Percentiles rank a stretch among this genome's conserved stretches.
phyloP scores from a whole-genome alignment of 306 rosid genomes.

The Ziziphus jujuba region DNA sequence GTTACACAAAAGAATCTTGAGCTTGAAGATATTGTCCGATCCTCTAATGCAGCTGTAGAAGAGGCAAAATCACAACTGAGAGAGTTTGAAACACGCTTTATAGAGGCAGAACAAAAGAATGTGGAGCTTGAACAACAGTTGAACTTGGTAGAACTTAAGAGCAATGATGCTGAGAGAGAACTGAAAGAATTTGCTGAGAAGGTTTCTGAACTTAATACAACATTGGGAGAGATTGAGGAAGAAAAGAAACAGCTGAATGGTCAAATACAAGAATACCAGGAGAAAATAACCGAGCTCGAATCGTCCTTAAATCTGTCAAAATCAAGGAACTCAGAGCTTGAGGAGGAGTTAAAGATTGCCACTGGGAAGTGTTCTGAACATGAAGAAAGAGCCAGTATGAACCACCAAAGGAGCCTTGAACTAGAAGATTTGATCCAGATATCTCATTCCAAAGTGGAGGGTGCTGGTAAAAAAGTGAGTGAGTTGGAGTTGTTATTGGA shows the following conservation, averaged over 20 bases:
- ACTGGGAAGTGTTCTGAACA: slow-evolving; percentile 61
- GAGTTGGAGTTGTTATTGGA: slow-evolving; percentile 86
- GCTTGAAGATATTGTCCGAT: slow-evolving; percentile 61
- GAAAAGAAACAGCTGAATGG: slow-evolving; percentile 53
- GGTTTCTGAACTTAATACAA: slow-evolving; percentile 51
- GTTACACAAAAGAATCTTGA: slow-evolving; percentile 66
- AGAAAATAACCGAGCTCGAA: slow-evolving; percentile 63
- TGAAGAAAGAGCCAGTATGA: slow-evolving; percentile 67
- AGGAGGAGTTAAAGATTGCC: slow-evolving; percentile 67
- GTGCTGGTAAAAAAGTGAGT: slow-evolving; percentile 58
- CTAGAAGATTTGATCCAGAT: slow-evolving; percentile 84
- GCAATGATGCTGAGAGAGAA: slow-evolving; percentile 60
- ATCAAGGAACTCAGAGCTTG: slow-evolving; percentile 48
- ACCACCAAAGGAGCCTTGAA: slow-evolving; percentile 70
- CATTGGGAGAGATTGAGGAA: slow-evolving; percentile 51
- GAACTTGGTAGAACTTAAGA: slow-evolving; percentile 53
- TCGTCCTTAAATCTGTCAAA: slow-evolving; percentile 57
- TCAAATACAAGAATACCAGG: slow-evolving; percentile 55
- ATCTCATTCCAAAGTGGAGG: slow-evolving; percentile 73
- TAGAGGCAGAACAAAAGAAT: slow-evolving; percentile 61
- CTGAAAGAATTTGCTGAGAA: slow-evolving; percentile 59
- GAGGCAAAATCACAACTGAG: slow-evolving; percentile 66
- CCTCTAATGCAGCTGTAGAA: slow-evolving; percentile 60
- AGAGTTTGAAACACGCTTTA: slow-evolving; percentile 62
- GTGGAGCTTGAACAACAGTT: slow-evolving; percentile 80